Percentiles rank a stretch among this genome's conserved stretches.
phyloP scores from a whole-genome alignment of 306 rosid genomes.

The Abrus pulchellus region DNA sequence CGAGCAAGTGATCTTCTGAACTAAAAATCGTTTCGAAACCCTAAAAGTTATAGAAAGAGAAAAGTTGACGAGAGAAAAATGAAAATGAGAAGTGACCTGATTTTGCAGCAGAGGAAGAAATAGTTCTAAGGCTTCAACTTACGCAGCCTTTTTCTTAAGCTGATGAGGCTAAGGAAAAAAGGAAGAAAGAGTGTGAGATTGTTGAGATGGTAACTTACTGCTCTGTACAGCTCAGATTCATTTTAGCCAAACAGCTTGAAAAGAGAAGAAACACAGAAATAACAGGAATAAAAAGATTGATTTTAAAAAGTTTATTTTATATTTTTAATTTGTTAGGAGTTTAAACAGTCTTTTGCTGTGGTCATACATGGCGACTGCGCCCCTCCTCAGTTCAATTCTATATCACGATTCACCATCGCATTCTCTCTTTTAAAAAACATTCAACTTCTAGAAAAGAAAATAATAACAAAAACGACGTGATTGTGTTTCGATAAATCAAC shows the following conservation, averaged over 20 bases:
- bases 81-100: slow-evolving; percentile 58
- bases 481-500: background rate
- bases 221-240: slow-evolving; percentile 59
- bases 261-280: slow-evolving; percentile 1
- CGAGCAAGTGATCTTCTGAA: slow-evolving; percentile 32
- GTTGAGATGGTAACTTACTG: slow-evolving; percentile 55
- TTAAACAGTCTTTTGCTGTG: slow-evolving; percentile 28
- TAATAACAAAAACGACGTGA: background rate
- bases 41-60: slow-evolving; percentile 37
- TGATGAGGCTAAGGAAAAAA: slow-evolving; percentile 43
- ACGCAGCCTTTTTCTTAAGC: slow-evolving; percentile 55
- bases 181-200: slow-evolving; percentile 52
- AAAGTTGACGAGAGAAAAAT: slow-evolving; percentile 35
- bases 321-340: slow-evolving; percentile 9
- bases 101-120: slow-evolving; percentile 51
- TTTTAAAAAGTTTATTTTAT: background rate
- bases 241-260: slow-evolving; percentile 42
- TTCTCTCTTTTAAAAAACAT: background rate
- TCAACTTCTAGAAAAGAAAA: background rate
- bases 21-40: slow-evolving; percentile 47
- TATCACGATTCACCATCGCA: slow-evolving; percentile 25
- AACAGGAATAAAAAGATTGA: background rate
- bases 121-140: slow-evolving; percentile 36
- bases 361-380: slow-evolving; percentile 60
- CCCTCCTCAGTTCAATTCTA: background rate